Percentiles rank a stretch among this genome's conserved stretches.
Conservation (phyloP, 495 filamentous ascomycete genomes). For the Neurospora sp. region DNA sequence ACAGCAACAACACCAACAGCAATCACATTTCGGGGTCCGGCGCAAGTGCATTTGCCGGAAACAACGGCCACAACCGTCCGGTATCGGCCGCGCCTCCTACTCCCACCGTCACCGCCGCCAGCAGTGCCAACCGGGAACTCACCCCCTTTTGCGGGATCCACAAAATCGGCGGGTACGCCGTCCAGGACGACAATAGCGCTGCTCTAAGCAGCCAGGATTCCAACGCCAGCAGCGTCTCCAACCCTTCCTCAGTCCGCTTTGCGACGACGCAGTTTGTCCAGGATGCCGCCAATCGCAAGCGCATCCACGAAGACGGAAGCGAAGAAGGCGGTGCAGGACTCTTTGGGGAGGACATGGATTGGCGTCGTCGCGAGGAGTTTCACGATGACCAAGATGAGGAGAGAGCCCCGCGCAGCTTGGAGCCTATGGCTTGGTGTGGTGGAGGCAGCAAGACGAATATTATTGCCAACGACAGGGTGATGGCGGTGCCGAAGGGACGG, state of each 20-base stretch:
- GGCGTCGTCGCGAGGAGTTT: constrained; percentile 16
- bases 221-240: constrained; percentile 13
- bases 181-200: constrained; percentile 26
- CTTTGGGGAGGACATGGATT: constrained; percentile 4
- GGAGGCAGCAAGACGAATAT: not conserved
- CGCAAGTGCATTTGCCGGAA: constrained; percentile 2
- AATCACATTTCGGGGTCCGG: not conserved
- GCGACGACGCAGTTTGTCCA: not conserved
- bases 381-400: constrained; percentile 19
- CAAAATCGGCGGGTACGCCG: constrained; percentile 47
- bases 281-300: constrained; percentile 24
- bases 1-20: not conserved
- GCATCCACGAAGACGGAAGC: constrained; percentile 20
- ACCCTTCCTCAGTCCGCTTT: not conserved
- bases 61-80: constrained; percentile 9
- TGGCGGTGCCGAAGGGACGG: constrained; percentile 30
- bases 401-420: constrained; percentile 27
- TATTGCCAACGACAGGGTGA: constrained; percentile 15
- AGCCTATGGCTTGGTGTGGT: constrained; percentile 14
- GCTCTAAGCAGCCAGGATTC: constrained; percentile 32
- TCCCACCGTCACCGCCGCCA: constrained; percentile 6
- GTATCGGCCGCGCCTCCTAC: not conserved
- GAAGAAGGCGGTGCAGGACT: constrained; percentile 16
- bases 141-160: constrained; percentile 68
- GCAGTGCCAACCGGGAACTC: constrained; percentile 38